Evolutionary conservation across 768 basidiomycete species (phyloP).

Genomic region (Lactifluus piperatus): DNA sequence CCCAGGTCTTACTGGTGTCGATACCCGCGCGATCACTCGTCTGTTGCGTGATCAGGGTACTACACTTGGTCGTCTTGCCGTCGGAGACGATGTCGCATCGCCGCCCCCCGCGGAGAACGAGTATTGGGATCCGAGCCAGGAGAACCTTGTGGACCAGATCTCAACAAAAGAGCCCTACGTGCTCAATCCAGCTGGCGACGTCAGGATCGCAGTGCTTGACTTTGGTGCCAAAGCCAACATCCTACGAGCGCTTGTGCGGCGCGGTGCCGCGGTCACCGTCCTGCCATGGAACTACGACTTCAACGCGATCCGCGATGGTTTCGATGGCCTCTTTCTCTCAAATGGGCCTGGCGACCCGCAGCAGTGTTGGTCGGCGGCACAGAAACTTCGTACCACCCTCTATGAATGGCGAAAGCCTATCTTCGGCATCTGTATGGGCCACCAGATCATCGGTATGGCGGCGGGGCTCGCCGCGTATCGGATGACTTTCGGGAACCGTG

Average conservation of each 20-base stretch:
- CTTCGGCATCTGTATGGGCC: conserved; percentile 99
- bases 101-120: conserved; percentile 55
- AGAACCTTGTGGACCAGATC: conserved; percentile 91
- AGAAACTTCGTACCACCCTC: conserved; percentile 73
- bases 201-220: conserved; percentile 92
- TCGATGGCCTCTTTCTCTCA: conserved; percentile 89
- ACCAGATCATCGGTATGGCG: conserved; percentile 96
- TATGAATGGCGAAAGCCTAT: conserved; percentile 88
- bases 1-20: conserved; percentile 93
- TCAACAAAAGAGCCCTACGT: conserved; percentile 81
- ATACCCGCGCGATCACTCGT: conserved; percentile 92
- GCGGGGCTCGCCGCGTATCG: conserved; percentile 94
- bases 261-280: conserved; percentile 89
- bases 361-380: conserved; percentile 78
- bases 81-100: conserved; percentile 62
- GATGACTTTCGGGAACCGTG: conserved; percentile 99
- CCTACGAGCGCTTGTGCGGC: conserved; percentile 80
- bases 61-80: conserved; percentile 83
- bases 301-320: conserved; percentile 82
- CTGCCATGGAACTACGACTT: conserved; percentile 98
- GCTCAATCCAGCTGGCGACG: conserved; percentile 78
- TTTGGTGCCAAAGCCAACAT: conserved; percentile 99
- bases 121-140: conserved; percentile 87
- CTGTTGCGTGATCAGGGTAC: conserved; percentile 95
- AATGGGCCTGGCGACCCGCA: conserved; percentile 96